These are phyloP conservation scores for Diplodia corticola DNA, from an alignment of 2,329 filamentous ascomycete genomes.

Conservation along the genomic window DNA sequence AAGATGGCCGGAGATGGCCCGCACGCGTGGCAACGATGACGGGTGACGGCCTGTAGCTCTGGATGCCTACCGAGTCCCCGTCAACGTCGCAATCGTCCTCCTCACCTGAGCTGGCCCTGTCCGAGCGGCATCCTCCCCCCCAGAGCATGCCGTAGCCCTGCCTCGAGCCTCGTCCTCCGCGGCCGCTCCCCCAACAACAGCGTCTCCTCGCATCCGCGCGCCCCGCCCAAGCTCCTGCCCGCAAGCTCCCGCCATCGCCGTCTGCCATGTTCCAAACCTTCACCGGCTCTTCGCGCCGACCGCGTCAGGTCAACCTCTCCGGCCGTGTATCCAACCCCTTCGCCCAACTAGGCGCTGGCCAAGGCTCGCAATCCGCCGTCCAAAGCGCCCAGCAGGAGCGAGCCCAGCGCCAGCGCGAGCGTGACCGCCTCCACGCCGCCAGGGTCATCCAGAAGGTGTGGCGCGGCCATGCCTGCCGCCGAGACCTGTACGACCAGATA, in stretches of 20 bases:
- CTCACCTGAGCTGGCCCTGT: neutral
- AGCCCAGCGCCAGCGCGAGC: slow-evolving; percentile 74
- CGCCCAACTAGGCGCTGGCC: slow-evolving; percentile 57
- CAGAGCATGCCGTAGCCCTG: neutral
- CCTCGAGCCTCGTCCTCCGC: no score
- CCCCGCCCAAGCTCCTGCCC: slow-evolving; percentile 5
- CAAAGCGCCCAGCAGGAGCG: slow-evolving; percentile 87
- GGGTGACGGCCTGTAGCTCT: slow-evolving; percentile 14
- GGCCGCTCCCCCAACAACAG: neutral
- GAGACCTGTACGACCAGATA: slow-evolving; percentile 57
- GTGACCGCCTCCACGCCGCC: slow-evolving; percentile 72
- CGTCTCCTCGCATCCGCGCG: neutral
- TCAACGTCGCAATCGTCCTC: neutral
- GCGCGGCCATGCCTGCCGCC: slow-evolving; percentile 72
- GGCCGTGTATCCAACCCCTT: slow-evolving; percentile 82
- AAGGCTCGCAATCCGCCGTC: slow-evolving; percentile 68
- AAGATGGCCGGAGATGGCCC: slow-evolving; percentile 15
- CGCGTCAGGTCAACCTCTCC: slow-evolving; percentile 90
- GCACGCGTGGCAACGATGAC: slow-evolving; percentile 16
- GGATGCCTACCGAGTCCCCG: slow-evolving; percentile 9
- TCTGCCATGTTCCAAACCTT: slow-evolving; percentile 82
- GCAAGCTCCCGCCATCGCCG: neutral
- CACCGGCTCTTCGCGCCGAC: slow-evolving; percentile 80
- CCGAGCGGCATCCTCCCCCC: neutral
- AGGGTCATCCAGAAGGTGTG: slow-evolving; percentile 76